Evolutionary conservation across 2,329 filamentous ascomycete species (phyloP).

Genomic region (Cladosporium sp.): DNA sequence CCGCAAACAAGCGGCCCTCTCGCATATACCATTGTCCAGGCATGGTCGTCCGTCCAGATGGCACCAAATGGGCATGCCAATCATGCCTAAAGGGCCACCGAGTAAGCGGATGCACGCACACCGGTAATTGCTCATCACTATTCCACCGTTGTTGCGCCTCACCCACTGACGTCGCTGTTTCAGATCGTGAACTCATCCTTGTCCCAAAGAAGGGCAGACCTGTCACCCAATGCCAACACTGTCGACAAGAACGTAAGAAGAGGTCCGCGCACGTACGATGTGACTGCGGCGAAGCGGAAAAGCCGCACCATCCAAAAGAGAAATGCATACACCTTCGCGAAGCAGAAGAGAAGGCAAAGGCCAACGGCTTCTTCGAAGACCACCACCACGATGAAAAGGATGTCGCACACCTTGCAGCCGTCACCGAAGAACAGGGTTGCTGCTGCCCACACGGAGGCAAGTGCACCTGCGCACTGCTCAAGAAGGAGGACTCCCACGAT

Average conservation of each 20-base stretch:
- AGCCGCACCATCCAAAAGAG: slow-evolving; percentile 58
- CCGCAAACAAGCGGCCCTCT: slow-evolving; percentile 11
- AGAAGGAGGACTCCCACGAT: slow-evolving; percentile 45
- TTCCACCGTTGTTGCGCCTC: not conserved
- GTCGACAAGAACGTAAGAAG: slow-evolving; percentile 92
- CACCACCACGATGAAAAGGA: slow-evolving; percentile 19
- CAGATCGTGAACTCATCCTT: slow-evolving; percentile 86
- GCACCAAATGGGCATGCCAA: slow-evolving; percentile 97
- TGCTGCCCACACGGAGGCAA: slow-evolving; percentile 56
- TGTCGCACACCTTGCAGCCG: slow-evolving; percentile 25
- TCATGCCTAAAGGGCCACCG: slow-evolving; percentile 97
- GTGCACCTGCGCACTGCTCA: slow-evolving; percentile 54
- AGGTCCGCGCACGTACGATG: slow-evolving; percentile 92
- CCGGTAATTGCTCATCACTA: slow-evolving; percentile 62
- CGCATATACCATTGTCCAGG: slow-evolving; percentile 15
- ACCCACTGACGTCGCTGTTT: slow-evolving; percentile 18
- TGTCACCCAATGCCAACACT: slow-evolving; percentile 96
- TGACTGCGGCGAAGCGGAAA: slow-evolving; percentile 77
- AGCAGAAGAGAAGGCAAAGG: slow-evolving; percentile 31
- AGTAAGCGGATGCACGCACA: slow-evolving; percentile 96
- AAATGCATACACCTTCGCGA: slow-evolving; percentile 42
- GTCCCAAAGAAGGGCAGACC: slow-evolving; percentile 98
- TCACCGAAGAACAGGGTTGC: slow-evolving; percentile 39
- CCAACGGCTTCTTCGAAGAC: slow-evolving; percentile 23
- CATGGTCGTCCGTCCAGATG: slow-evolving; percentile 52